phyloP scores from a whole-genome alignment of 176 grass and related monocot genomes.

The Pontederia paniculata region DNA sequence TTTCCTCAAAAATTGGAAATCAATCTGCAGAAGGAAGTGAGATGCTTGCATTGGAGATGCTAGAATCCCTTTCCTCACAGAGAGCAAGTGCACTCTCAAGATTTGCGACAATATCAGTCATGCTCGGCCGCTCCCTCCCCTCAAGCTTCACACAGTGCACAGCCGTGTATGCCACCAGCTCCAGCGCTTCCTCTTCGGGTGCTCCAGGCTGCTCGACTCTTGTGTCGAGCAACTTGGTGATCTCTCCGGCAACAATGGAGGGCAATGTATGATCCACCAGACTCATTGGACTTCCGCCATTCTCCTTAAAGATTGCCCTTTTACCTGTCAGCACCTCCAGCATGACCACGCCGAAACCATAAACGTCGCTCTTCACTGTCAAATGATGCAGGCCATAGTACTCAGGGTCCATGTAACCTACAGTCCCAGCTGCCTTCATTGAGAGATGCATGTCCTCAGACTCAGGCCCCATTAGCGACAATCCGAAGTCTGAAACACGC shows the following conservation, averaged over 20 bases:
- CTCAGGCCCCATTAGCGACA: slow-evolving; percentile 57
- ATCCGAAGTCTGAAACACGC: slow-evolving; percentile 79
- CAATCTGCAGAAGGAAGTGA: slow-evolving; percentile 50
- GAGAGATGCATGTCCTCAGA: slow-evolving; percentile 14
- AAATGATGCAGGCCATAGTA: slow-evolving; percentile 89
- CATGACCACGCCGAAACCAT: slow-evolving; percentile 86
- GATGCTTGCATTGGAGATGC: slow-evolving; percentile 47
- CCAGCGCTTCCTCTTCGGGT: slow-evolving; percentile 66
- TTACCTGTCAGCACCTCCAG: slow-evolving; percentile 64
- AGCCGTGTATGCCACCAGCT: slow-evolving; percentile 66
- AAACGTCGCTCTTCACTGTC: slow-evolving; percentile 88
- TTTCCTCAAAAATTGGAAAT: neutral
- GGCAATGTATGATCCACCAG: slow-evolving; percentile 64
- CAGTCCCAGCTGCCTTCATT: slow-evolving; percentile 63
- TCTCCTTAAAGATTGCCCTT: slow-evolving; percentile 63
- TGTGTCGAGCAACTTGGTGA: slow-evolving; percentile 45
- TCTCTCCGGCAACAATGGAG: slow-evolving; percentile 40
- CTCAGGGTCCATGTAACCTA: slow-evolving; percentile 99
- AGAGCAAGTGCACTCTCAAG: slow-evolving; percentile 67
- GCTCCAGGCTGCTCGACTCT: slow-evolving; percentile 18
- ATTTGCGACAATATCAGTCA: slow-evolving; percentile 62
- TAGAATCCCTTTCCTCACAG: slow-evolving; percentile 40
- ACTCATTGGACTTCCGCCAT: slow-evolving; percentile 34
- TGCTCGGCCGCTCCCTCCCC: slow-evolving; percentile 50
- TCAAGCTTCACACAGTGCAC: slow-evolving; percentile 60